phyloP scores from a whole-genome alignment of 2,329 filamentous ascomycete species.

The Fusarium foetens region DNA sequence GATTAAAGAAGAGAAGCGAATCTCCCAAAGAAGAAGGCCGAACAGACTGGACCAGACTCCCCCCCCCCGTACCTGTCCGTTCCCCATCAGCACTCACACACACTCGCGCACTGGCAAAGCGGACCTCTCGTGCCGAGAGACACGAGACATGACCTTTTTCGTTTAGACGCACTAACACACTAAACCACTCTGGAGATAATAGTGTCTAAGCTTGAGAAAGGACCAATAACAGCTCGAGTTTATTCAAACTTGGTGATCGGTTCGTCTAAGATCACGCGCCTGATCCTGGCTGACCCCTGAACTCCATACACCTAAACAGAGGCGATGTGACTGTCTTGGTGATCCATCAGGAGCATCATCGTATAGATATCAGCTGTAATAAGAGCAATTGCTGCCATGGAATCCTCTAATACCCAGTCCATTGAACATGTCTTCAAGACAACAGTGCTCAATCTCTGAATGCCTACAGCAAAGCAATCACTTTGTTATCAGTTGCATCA shows the following conservation, averaged over 20 bases:
- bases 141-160: conserved; percentile 25
- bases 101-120: conserved; percentile 1
- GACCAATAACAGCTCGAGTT: conserved; percentile 7
- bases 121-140: conserved; percentile 29
- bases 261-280: conserved; percentile 18
- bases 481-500: neutral
- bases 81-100: neutral
- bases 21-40: neutral
- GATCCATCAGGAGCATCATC: conserved; percentile 6
- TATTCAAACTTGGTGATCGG: conserved; percentile 17
- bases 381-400: neutral
- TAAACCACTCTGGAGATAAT: conserved; percentile 27
- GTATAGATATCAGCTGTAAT: conserved; percentile 1
- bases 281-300: conserved; percentile 22
- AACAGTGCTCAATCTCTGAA: neutral
- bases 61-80: neutral
- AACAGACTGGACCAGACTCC: neutral
- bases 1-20: conserved; percentile 32
- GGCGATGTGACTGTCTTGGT: conserved; percentile 15
- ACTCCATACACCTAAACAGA: conserved; percentile 5
- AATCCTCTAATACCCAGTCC: neutral
- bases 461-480: neutral
- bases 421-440: neutral
- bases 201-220: neutral
- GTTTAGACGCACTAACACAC: conserved; percentile 24